Conservation (phyloP, 2,329 filamentous ascomycete genomes). For the Chaetomiaceae sp. region DNA sequence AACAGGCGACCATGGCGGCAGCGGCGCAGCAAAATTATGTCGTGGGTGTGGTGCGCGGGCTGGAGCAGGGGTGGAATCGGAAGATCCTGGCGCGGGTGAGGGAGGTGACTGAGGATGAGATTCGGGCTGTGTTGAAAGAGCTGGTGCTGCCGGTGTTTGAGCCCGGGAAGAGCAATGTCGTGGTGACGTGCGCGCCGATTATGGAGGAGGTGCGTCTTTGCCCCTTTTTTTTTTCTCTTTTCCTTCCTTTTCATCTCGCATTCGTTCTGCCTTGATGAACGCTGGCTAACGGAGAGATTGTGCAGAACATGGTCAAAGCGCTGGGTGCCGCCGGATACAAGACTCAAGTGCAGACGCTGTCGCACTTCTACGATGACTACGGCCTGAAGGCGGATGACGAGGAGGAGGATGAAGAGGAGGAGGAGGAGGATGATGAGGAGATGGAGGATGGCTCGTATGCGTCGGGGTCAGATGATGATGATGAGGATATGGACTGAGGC, state of each 20-base stretch:
- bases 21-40: slow-evolving; percentile 82
- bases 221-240: neutral
- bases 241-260: neutral
- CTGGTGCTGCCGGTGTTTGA: slow-evolving; percentile 75
- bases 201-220: slow-evolving; percentile 67
- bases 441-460: neutral
- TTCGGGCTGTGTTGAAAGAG: slow-evolving; percentile 66
- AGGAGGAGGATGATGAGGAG: slow-evolving; percentile 38
- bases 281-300: slow-evolving; percentile 15
- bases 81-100: slow-evolving; percentile 71
- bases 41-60: slow-evolving; percentile 67
- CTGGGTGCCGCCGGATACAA: slow-evolving; percentile 74
- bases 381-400: slow-evolving; percentile 62
- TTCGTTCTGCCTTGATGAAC: too few species aligned
- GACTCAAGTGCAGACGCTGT: slow-evolving; percentile 65
- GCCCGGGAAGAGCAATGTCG: slow-evolving; percentile 72
- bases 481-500: slow-evolving; percentile 4
- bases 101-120: slow-evolving; percentile 67
- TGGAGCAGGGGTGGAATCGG: slow-evolving; percentile 72
- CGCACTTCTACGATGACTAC: slow-evolving; percentile 84
- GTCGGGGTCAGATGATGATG: slow-evolving; percentile 5
- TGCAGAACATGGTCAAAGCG: slow-evolving; percentile 65
- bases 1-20: slow-evolving; percentile 76
- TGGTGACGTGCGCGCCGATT: slow-evolving; percentile 80
- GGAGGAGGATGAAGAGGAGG: slow-evolving; percentile 50